These are phyloP conservation scores for Phytophthora melonis DNA, from an alignment of 352 stramenopile species.

Conservation along the genomic window DNA sequence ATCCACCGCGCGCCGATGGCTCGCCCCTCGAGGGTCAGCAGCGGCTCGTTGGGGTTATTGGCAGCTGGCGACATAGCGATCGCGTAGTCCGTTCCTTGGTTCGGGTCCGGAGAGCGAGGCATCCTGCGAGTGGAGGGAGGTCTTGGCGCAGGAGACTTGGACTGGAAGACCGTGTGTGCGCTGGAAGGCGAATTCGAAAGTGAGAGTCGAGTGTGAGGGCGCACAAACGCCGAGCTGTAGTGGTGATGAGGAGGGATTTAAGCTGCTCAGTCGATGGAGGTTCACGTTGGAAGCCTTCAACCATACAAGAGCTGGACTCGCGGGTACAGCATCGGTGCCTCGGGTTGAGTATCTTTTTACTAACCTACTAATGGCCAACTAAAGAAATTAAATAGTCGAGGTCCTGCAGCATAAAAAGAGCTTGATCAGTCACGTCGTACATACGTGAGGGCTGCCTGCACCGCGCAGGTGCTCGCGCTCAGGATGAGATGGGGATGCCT, in stretches of 20 bases:
- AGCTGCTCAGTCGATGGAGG: background rate
- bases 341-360: background rate
- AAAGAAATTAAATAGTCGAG: conserved; percentile 5
- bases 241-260: conserved; percentile 1
- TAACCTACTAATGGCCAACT: background rate
- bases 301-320: background rate
- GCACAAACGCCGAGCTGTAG: background rate
- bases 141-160: conserved; percentile 9
- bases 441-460: background rate
- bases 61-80: background rate
- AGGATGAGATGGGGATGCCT: conserved; percentile 1
- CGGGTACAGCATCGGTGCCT: background rate
- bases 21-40: conserved; percentile 3
- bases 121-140: background rate
- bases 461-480: background rate
- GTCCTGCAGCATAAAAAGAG: background rate
- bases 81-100: conserved; percentile 8
- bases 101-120: conserved; percentile 13
- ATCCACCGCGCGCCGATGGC: conserved; percentile 28
- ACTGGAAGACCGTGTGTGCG: conserved; percentile 18
- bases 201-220: conserved; percentile 3
- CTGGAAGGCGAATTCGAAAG: conserved; percentile 33
- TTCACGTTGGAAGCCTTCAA: too few relatives aligned
- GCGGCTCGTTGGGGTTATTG: background rate
- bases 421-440: background rate